Evolutionary conservation across 371 early-diverging fungal species (phyloP).

Genomic region (Fennellomyces sp.): DNA sequence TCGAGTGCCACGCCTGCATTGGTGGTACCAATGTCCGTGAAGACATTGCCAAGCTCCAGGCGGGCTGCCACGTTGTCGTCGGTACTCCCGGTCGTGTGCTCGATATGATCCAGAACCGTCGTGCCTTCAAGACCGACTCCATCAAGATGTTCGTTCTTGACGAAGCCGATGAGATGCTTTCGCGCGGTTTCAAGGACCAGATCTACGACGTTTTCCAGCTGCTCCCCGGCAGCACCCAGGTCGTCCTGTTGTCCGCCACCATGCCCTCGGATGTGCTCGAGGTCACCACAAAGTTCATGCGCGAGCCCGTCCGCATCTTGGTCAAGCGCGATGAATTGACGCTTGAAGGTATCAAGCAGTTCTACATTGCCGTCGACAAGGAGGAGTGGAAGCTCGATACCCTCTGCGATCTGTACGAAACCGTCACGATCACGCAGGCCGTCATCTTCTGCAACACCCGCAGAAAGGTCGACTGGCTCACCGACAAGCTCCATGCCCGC

Average conservation of each 20-base stretch:
- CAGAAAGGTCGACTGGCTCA: slow-evolving; percentile 92
- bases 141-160: slow-evolving; percentile 95
- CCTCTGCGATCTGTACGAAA: slow-evolving; percentile 91
- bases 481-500: slow-evolving; percentile 79
- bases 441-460: slow-evolving; percentile 97
- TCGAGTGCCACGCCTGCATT: slow-evolving; percentile 83
- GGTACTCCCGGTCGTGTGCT: slow-evolving; percentile 96
- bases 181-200: slow-evolving; percentile 94
- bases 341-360: slow-evolving; percentile 94
- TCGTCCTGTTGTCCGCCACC: slow-evolving; percentile 91
- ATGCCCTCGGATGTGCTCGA: slow-evolving; percentile 93
- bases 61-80: slow-evolving; percentile 82
- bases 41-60: slow-evolving; percentile 70
- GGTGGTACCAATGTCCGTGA: slow-evolving; percentile 91
- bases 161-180: slow-evolving; percentile 98
- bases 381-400: slow-evolving; percentile 93
- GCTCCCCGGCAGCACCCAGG: slow-evolving; percentile 84
- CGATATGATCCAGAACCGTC: slow-evolving; percentile 89
- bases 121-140: slow-evolving; percentile 72
- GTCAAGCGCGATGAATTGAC: slow-evolving; percentile 97
- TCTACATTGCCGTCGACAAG: slow-evolving; percentile 91
- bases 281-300: slow-evolving; percentile 91
- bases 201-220: slow-evolving; percentile 92
- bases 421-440: slow-evolving; percentile 92
- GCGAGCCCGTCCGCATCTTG: slow-evolving; percentile 90